Conservation (phyloP, 441 rosid species). For the Macaranga tanarius region DNA sequence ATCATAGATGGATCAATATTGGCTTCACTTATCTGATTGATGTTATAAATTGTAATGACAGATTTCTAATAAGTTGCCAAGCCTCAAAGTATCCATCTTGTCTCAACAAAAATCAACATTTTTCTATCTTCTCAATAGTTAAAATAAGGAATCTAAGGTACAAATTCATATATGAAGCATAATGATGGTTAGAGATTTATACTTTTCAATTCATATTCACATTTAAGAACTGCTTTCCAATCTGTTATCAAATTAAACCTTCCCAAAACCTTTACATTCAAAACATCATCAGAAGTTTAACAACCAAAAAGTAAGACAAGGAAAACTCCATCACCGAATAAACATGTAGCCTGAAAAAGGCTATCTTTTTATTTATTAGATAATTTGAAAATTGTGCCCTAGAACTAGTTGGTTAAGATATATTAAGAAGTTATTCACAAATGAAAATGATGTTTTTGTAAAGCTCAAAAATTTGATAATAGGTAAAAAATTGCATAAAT, state of each 20-base stretch:
- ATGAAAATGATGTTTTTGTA: background rate
- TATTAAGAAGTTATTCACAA: too few relatives aligned
- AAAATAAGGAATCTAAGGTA: background rate
- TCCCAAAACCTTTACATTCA: background rate
- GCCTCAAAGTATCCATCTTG: background rate
- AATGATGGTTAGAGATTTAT: background rate
- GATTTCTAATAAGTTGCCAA: background rate
- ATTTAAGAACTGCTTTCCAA: background rate
- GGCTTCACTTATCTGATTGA: background rate
- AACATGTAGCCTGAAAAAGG: background rate
- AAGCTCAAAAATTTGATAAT: background rate
- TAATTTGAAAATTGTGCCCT: background rate
- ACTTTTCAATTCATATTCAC: background rate
- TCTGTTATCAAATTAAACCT: background rate
- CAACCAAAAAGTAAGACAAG: background rate
- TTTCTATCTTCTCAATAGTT: too few relatives aligned
- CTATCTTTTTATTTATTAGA: background rate
- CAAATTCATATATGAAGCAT: background rate
- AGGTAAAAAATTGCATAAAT: background rate
- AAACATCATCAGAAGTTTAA: background rate
- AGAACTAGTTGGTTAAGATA: background rate
- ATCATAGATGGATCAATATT: background rate
- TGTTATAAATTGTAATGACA: background rate
- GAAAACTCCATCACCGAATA: background rate
- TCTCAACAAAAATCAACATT: background rate